A percentile compares a stretch with the other conserved stretches of the same genome.
Conservation (phyloP, 164 flowering plant genomes). For the Macadamia tetraphylla region DNA sequence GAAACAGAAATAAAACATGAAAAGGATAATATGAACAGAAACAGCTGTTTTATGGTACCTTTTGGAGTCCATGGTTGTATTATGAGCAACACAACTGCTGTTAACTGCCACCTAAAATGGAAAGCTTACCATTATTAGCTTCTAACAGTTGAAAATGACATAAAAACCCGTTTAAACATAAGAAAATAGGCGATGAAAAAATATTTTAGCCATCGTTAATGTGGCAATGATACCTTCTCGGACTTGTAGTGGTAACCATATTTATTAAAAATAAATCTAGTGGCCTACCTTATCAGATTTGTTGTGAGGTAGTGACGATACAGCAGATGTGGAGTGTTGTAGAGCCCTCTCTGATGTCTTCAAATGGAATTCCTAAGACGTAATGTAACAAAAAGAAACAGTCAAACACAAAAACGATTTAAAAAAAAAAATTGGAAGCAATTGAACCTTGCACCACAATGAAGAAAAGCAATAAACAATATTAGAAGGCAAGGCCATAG, state of each 20-base stretch:
- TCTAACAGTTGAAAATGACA: neutral
- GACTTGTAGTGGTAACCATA: no score
- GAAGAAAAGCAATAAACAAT: neutral
- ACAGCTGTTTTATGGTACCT: slow-evolving; percentile 24
- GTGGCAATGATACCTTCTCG: no score
- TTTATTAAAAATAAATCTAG: neutral
- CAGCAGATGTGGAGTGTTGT: slow-evolving; percentile 43
- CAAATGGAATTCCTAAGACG: slow-evolving; percentile 65
- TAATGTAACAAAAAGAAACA: slow-evolving; percentile 6
- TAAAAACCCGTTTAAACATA: neutral
- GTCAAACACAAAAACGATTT: neutral
- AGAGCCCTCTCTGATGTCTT: slow-evolving; percentile 75
- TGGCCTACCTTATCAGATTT: slow-evolving; percentile 40
- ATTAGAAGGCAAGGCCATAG: neutral
- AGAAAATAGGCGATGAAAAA: neutral
- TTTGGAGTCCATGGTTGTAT: slow-evolving; percentile 27
- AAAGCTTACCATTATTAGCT: slow-evolving; percentile 2
- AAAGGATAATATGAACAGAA: no score
- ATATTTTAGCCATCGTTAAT: no score
- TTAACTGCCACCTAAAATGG: slow-evolving; percentile 34
- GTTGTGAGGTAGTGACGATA: slow-evolving; percentile 24
- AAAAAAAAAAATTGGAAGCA: neutral
- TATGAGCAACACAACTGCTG: slow-evolving; percentile 16
- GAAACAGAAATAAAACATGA: no score
- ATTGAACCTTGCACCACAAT: neutral